Base-by-base conservation (phyloP, 371 early-diverging fungal species). In the Amoeboaphelidium protococcarum region DNA sequence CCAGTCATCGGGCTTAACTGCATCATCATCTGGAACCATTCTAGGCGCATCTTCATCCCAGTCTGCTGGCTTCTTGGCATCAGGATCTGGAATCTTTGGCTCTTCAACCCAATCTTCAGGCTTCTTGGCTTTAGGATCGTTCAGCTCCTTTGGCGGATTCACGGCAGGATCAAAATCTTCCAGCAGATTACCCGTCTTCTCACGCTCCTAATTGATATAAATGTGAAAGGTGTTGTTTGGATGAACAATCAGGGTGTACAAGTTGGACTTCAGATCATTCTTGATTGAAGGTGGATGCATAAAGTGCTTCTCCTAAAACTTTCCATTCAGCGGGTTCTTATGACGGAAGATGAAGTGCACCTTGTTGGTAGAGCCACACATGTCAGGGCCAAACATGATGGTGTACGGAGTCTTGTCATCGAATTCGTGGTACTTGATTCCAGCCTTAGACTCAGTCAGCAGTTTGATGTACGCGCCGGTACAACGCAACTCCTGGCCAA, bases 381-480 rank as follows among this genome's bases (percentile, higher is more conserved):
- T 75, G 63, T 95, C 96, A 42, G 96, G 96, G 42, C 60, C 65
- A 49, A 66, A 69, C 70, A 67, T 91, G 63, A 95, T 76, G 57
- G 87, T 85, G 69, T 88, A 92, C 26, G 80, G 78, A 27, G 83
- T 76, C 49, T 80, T 79, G 58, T 91, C 87, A 51, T 72, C 70
- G 62, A 90, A 87, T 45, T 69, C 41, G 57, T 66, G 42, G 82
- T 70, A 41, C 71, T 72, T 47, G 76, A 81, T 13, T 61, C 61
- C 26, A 61, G 45, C 25, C 4, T 44, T 27, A 12, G 40, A 20
- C 42, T 45, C 26, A 21, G 25, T 26, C 2, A 72, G 59, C 47
- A 95, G 73, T 73, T 95, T 95, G 50, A 88, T 50, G 66, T 95
- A 95, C 46, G 91, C 87, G 47, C 96, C 96, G 54, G 91, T 92